These are phyloP conservation scores for Diplogelasinospora grovesii DNA, from an alignment of 495 filamentous ascomycete species.

Conservation along the genomic window DNA sequence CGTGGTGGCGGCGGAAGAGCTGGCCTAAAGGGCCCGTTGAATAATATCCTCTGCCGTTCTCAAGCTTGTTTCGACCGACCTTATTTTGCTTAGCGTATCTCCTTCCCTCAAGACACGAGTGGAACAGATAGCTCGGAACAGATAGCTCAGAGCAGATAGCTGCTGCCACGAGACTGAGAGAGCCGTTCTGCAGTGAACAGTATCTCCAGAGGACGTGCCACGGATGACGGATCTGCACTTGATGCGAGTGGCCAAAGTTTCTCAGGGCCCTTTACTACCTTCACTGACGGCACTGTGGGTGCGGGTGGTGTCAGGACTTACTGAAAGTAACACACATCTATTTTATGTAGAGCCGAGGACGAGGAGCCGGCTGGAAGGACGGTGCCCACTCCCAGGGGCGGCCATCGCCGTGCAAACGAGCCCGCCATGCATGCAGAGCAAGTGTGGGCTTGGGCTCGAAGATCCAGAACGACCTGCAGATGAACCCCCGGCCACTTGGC, in stretches of 20 bases:
- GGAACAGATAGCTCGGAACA: not conserved
- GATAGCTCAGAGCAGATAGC: too few species aligned
- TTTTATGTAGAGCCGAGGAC: too few species aligned
- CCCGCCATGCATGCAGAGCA: too few species aligned
- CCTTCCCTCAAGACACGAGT: too few species aligned
- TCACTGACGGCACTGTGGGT: too few species aligned
- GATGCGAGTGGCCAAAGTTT: slow-evolving; percentile 7
- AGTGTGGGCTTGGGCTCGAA: not conserved
- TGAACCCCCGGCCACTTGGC: too few species aligned
- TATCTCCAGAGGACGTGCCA: not conserved
- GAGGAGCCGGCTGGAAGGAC: not conserved
- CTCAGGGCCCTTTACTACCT: too few species aligned
- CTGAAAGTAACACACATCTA: too few species aligned
- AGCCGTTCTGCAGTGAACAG: too few species aligned
- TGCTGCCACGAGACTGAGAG: too few species aligned
- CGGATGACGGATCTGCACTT: slow-evolving; percentile 9
- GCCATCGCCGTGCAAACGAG: not conserved
- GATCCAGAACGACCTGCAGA: not conserved
- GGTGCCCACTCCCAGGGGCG: not conserved
- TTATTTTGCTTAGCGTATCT: not conserved
- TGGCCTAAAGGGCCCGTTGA: too few species aligned
- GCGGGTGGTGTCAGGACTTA: not conserved
- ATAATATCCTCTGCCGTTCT: too few species aligned
- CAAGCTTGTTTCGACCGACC: not conserved
- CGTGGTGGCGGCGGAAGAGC: not conserved